phyloP scores from a whole-genome alignment of 1,139 yeast genomes.

The Candida glucosophila region DNA sequence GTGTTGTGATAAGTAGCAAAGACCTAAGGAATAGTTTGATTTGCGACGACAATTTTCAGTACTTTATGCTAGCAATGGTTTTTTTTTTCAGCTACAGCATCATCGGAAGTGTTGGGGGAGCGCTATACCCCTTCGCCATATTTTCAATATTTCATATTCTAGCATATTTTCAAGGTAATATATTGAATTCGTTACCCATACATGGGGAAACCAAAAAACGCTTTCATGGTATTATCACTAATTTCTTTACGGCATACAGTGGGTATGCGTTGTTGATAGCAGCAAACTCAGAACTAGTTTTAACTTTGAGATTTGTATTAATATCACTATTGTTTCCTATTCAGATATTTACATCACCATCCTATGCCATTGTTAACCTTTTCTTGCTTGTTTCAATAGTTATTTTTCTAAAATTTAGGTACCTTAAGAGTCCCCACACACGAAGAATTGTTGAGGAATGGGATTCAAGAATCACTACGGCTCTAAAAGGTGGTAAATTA shows the following conservation, averaged over 20 bases:
- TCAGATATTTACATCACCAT: constrained; percentile 11
- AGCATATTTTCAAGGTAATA: constrained; percentile 35
- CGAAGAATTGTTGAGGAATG: constrained; percentile 29
- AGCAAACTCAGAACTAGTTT: constrained; percentile 36
- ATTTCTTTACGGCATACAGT: constrained; percentile 31
- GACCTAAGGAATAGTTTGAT: constrained; percentile 8
- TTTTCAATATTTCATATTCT: constrained; percentile 51
- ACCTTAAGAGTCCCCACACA: constrained; percentile 33
- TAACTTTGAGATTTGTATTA: constrained; percentile 14
- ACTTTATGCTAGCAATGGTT: constrained; percentile 32
- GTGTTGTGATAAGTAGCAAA: constrained; percentile 5
- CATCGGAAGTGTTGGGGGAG: constrained; percentile 25
- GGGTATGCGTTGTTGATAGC: constrained; percentile 41
- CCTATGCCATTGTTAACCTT: constrained; percentile 8
- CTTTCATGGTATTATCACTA: constrained; percentile 17
- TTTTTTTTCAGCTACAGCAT: constrained; percentile 23
- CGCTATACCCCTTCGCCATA: constrained; percentile 45
- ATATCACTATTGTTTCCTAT: constrained; percentile 5
- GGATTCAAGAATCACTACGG: constrained; percentile 24
- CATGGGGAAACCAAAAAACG: constrained; percentile 12
- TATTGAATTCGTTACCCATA: constrained; percentile 14
- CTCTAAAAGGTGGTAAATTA: constrained; percentile 19
- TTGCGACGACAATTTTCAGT: constrained; percentile 45
- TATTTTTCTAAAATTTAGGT: constrained; percentile 39
- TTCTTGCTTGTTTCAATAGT: constrained; percentile 20